Evolutionary conservation across 257 asterid genomes (phyloP).

Genomic region (Rauvolfia tetraphylla): DNA sequence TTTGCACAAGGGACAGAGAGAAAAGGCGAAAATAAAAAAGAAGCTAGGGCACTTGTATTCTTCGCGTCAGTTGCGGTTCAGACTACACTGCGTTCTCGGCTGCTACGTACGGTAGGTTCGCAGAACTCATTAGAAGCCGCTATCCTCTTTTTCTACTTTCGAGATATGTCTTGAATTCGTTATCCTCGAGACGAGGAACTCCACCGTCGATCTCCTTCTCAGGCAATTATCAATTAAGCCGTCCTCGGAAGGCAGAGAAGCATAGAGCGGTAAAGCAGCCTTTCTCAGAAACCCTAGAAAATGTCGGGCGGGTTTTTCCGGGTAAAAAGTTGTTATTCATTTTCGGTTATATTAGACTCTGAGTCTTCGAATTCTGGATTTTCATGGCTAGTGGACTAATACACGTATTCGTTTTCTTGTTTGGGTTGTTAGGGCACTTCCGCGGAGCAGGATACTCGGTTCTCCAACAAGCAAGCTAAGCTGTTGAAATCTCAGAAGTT

Average conservation of each 20-base stretch:
- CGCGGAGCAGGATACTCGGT: slow-evolving; percentile 96
- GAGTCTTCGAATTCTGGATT: slow-evolving; percentile 1
- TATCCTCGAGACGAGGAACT: neutral
- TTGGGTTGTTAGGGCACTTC: slow-evolving; percentile 76
- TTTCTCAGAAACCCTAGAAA: slow-evolving; percentile 54
- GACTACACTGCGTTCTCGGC: neutral
- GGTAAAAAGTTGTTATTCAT: slow-evolving; percentile 31
- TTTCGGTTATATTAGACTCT: neutral
- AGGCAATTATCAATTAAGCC: neutral
- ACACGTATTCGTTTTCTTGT: neutral
- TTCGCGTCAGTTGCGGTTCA: neutral
- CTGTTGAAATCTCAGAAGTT: slow-evolving; percentile 92
- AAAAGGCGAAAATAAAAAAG: neutral
- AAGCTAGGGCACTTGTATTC: slow-evolving; percentile 8
- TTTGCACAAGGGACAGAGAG: neutral
- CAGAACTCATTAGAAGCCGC: slow-evolving; percentile 1
- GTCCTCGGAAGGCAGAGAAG: neutral
- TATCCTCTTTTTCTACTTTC: neutral
- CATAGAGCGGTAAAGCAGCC: neutral
- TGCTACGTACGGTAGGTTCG: too few relatives aligned
- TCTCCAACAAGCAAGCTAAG: slow-evolving; percentile 98
- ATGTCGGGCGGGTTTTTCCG: slow-evolving; percentile 97
- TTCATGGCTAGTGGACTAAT: neutral
- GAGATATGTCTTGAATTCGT: neutral
- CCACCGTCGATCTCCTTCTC: neutral